These are phyloP conservation scores for Aspergillus sp. DNA, from an alignment of 2,329 filamentous ascomycete species.

Conservation along the genomic window DNA sequence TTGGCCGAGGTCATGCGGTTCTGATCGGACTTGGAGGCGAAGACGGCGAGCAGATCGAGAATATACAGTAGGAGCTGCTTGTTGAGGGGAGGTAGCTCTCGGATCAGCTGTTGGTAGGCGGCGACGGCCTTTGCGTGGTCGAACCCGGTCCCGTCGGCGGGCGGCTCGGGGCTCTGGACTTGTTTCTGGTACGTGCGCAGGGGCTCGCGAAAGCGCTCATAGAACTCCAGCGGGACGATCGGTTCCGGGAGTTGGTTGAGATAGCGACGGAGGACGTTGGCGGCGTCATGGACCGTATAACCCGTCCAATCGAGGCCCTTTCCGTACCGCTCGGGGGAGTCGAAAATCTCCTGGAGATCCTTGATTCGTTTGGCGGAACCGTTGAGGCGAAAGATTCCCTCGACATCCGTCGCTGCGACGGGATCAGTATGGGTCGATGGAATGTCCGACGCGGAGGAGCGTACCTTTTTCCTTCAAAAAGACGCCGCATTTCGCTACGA, in stretches of 20 bases:
- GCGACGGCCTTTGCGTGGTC: slow-evolving; percentile 73
- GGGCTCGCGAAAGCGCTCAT: slow-evolving; percentile 85
- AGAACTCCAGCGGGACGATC: slow-evolving; percentile 91
- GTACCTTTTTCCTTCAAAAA: slow-evolving; percentile 96
- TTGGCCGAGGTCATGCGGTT: slow-evolving; percentile 98
- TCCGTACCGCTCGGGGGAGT: slow-evolving; percentile 91
- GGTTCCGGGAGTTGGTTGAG: slow-evolving; percentile 95
- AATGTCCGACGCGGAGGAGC: slow-evolving; percentile 25
- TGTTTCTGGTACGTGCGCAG: slow-evolving; percentile 68
- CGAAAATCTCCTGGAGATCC: slow-evolving; percentile 86
- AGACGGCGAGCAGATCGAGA: slow-evolving; percentile 90
- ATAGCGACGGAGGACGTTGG: slow-evolving; percentile 92
- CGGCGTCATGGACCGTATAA: slow-evolving; percentile 97
- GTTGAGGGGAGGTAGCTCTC: slow-evolving; percentile 87
- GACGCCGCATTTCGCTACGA: slow-evolving; percentile 96
- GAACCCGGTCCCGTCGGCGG: slow-evolving; percentile 70
- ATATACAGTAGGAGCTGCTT: slow-evolving; percentile 93
- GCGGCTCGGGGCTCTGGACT: slow-evolving; percentile 67
- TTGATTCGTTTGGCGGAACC: slow-evolving; percentile 98
- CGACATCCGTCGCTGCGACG: slow-evolving; percentile 77
- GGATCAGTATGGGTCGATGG: slow-evolving; percentile 22
- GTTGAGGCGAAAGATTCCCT: slow-evolving; percentile 94
- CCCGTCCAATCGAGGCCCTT: slow-evolving; percentile 97
- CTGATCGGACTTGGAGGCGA: slow-evolving; percentile 92
- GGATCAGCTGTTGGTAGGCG: slow-evolving; percentile 86